These are phyloP conservation scores for Colletotrichum phormii DNA, from an alignment of 2,329 filamentous ascomycete genomes.

Conservation along the genomic window DNA sequence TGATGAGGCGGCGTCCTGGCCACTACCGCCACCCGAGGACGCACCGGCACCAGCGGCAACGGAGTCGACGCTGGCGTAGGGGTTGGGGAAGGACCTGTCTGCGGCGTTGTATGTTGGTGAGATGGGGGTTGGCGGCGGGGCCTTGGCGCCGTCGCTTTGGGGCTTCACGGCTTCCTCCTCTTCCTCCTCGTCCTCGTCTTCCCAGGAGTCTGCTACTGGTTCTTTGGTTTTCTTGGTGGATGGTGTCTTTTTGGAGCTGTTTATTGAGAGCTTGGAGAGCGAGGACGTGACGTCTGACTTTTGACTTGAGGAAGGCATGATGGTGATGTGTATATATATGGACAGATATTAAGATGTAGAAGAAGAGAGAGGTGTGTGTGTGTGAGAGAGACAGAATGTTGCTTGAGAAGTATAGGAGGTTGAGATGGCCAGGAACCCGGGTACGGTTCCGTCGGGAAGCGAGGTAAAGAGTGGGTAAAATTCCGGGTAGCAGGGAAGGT, in stretches of 20 bases:
- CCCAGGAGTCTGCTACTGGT: constrained; percentile 57
- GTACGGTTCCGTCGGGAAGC: constrained; percentile 27
- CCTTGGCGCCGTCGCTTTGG: constrained; percentile 48
- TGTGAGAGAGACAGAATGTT: neutral
- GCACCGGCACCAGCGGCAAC: constrained; percentile 26
- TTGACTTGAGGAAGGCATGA: constrained; percentile 38
- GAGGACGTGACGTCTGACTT: constrained; percentile 43
- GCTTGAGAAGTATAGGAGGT: constrained; percentile 5
- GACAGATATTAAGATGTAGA: neutral
- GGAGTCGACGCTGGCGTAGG: constrained; percentile 38
- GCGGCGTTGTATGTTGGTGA: constrained; percentile 58
- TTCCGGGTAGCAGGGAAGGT: constrained; percentile 16
- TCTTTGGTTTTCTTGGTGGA: constrained; percentile 40
- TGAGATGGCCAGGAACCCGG: neutral
- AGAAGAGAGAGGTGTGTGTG: too few species aligned
- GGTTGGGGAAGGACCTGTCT: constrained; percentile 37
- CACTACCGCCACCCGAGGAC: neutral
- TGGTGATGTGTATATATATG: neutral
- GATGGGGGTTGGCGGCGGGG: constrained; percentile 76
- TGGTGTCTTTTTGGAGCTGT: constrained; percentile 36
- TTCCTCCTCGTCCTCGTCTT: constrained; percentile 62
- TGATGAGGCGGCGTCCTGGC: constrained; percentile 39
- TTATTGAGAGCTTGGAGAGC: constrained; percentile 47
- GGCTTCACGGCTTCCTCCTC: constrained; percentile 41
- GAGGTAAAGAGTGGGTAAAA: constrained; percentile 16